Evolutionary conservation across 176 grass and related monocot genomes (phyloP).

Genomic region (Cocos nucifera): DNA sequence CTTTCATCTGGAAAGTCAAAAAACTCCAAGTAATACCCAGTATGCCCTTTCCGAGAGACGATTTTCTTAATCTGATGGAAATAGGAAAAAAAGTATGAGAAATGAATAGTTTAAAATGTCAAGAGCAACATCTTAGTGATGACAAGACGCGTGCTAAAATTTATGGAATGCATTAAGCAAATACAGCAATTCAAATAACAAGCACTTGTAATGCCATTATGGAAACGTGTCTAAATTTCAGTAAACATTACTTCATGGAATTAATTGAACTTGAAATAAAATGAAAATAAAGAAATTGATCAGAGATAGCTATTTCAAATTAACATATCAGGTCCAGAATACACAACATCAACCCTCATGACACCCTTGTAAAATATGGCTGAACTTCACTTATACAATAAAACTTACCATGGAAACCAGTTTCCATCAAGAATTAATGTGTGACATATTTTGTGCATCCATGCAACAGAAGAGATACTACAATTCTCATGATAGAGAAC

Average conservation of each 20-base stretch:
- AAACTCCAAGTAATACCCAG: conserved; percentile 43
- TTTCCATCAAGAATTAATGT: too few relatives aligned
- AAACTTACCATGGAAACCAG: too few relatives aligned
- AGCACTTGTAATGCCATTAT: too few relatives aligned
- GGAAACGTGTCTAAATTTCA: too few relatives aligned
- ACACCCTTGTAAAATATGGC: background rate
- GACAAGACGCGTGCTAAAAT: background rate
- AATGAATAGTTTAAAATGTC: background rate
- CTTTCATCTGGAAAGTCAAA: conserved; percentile 49
- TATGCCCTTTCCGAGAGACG: conserved; percentile 10
- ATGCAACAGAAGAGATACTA: background rate
- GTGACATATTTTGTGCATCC: background rate
- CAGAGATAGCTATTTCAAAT: background rate
- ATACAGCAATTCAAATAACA: too few relatives aligned
- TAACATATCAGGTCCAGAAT: background rate
- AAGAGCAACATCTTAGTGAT: background rate
- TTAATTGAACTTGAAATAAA: background rate
- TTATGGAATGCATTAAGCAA: background rate
- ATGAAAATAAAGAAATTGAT: background rate
- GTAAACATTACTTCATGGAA: too few relatives aligned
- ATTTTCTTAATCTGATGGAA: conserved; percentile 37
- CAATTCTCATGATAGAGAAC: background rate
- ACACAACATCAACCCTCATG: background rate
- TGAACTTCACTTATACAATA: background rate
- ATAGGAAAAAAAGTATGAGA: background rate